Base-by-base conservation (phyloP, 805 yeast genomes). In the Lipomyces sp. region DNA sequence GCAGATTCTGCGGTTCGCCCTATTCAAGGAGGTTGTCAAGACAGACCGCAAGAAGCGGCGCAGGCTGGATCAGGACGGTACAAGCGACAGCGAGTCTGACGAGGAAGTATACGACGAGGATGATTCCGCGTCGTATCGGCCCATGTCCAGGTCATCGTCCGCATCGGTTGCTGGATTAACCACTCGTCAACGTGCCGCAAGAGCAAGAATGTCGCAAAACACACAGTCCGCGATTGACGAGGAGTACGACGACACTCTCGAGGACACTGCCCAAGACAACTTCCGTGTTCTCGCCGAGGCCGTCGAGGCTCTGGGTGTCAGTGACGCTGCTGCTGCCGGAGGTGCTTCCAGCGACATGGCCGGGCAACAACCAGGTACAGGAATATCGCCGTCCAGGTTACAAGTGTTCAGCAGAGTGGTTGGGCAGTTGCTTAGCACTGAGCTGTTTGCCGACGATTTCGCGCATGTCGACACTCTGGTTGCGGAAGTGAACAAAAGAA, bases 1-100 rank as follows among this genome's bases (percentile, higher is more conserved):
- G 60, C 83, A 83, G 61, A 69, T 93, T 64, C 73, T 93, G 58
- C 78, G 95, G 63, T 93, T 79, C 67, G 91, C 98, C 0, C 72
- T 93, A 58, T 85, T 90, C 74, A 84, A 84, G 66, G 95, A 87
- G 65, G 79, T 80, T 5, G 69, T 76, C 31, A 66, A 68, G 63
- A 73, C 75, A 55, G 64, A 63, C 49, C 62, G 61, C 34, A 35
- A 39, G 32, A 71, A 53, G 42, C 55, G 51, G 29, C 47, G 47
- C 18, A 22, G 69, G 46, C 69, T 71, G 45, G 73, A 74, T 61
- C 68, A 65, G 43, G 69, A 59, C 16, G 62, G 53, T 39, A 66
- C 61, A 26, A 63, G 54, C 16, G 47, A 55, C 14, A 55, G 47
- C 16, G 69, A 60, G 4, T 66, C 54, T 29, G 69, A 62, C 33